Conservation (phyloP, 106 monocot species). For the Hemerocallis citrina region DNA sequence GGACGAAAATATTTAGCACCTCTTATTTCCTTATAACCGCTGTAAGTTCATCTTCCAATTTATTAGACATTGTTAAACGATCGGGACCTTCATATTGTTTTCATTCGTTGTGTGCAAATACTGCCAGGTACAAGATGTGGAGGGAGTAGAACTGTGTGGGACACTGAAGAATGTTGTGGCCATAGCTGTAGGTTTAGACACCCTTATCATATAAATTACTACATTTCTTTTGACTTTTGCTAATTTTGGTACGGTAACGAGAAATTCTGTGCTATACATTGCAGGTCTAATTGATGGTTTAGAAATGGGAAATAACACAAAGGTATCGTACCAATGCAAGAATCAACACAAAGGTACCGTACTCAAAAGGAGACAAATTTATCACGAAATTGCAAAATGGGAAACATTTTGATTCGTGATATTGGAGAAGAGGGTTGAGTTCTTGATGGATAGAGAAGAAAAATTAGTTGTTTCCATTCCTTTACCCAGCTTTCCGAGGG, state of each 20-base stretch:
- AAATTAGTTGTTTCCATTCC: no score
- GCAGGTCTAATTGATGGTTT: conserved; percentile 90
- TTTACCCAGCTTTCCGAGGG: no score
- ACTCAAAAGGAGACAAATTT: no score
- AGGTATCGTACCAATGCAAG: no score
- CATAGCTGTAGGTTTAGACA: conserved; percentile 64
- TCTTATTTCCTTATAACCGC: conserved; percentile 77
- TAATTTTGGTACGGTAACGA: not conserved
- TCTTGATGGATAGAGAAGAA: no score
- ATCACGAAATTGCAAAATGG: no score
- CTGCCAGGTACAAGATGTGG: conserved; percentile 77
- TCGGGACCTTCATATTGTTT: not conserved
- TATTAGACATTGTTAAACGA: not conserved
- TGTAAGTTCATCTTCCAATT: conserved; percentile 30
- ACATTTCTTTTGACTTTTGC: not conserved
- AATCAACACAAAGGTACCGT: no score
- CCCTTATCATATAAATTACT: not conserved
- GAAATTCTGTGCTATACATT: conserved; percentile 3
- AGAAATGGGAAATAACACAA: conserved; percentile 95
- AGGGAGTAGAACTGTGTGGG: conserved; percentile 91
- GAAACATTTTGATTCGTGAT: no score
- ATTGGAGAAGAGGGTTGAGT: no score
- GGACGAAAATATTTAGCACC: conserved; percentile 57
- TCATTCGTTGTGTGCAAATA: not conserved
- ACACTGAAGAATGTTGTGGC: conserved; percentile 94